A percentile compares a stretch with the other conserved stretches of the same genome.
Evolutionary conservation across 106 monocot species (phyloP).

Genomic region (Allium sativum): DNA sequence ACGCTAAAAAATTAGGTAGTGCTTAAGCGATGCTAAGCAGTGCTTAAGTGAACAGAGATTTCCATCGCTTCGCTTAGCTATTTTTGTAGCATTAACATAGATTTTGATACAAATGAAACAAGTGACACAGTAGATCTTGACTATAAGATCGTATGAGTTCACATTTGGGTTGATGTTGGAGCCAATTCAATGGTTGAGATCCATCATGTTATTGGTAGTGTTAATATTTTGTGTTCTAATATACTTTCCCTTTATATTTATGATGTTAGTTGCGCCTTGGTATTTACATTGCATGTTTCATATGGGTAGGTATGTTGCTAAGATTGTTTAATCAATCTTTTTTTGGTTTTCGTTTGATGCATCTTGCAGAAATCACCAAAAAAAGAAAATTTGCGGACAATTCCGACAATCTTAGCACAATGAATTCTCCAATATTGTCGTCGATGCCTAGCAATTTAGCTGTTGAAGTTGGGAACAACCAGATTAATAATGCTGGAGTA

Average conservation of each 20-base stretch:
- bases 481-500: slow-evolving; percentile 4
- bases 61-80: too few species aligned
- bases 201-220: neutral
- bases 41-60: too few species aligned
- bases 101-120: too few species aligned
- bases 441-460: neutral
- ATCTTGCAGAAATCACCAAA: slow-evolving; percentile 8
- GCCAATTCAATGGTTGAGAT: too few species aligned
- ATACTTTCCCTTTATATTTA: neutral
- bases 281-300: too few species aligned
- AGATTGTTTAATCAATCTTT: neutral
- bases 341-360: slow-evolving; percentile 1
- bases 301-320: neutral
- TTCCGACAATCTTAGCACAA: neutral
- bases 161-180: too few species aligned
- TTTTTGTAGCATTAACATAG: too few species aligned
- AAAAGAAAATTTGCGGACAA: slow-evolving; percentile 6
- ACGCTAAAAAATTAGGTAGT: too few species aligned
- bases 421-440: slow-evolving; percentile 1
- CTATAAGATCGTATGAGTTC: too few species aligned
- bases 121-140: too few species aligned
- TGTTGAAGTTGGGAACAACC: neutral
- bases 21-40: too few species aligned
- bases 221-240: neutral
- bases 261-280: neutral